Conservation (phyloP, 768 basidiomycete species). For the Termitomyces sp. region DNA sequence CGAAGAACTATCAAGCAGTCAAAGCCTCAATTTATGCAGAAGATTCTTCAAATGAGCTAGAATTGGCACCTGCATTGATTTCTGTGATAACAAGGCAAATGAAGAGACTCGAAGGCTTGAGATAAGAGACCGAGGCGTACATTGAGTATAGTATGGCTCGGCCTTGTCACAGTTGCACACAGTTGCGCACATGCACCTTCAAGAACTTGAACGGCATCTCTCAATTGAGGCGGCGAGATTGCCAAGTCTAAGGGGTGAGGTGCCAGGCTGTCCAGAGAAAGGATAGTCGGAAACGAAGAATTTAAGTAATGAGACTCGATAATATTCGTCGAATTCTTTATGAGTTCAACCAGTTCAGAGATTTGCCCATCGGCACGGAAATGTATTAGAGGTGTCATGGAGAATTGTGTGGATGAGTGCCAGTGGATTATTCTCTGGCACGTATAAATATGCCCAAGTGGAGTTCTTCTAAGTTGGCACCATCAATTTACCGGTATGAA, state of each 20-base stretch:
- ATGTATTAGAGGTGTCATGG: background rate
- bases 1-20: constrained; percentile 18
- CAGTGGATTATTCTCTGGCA: background rate
- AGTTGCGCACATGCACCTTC: constrained; percentile 27
- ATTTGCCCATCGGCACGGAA: constrained; percentile 1
- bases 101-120: background rate
- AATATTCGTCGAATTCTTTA: constrained; percentile 12
- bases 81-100: background rate
- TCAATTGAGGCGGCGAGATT: constrained; percentile 12
- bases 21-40: background rate
- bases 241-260: constrained; percentile 20
- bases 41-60: background rate
- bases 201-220: constrained; percentile 21
- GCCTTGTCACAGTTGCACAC: constrained; percentile 20
- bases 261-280: constrained; percentile 17
- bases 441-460: background rate
- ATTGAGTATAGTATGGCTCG: constrained; percentile 21
- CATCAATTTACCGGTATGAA: too few relatives aligned
- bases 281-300: constrained; percentile 8
- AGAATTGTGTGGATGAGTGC: background rate
- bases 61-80: constrained; percentile 1
- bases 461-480: too few relatives aligned
- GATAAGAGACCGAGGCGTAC: constrained; percentile 2
- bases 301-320: constrained; percentile 14
- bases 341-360: constrained; percentile 14